Percentiles rank a stretch among this genome's conserved stretches.
Evolutionary conservation across 2,329 filamentous ascomycete genomes (phyloP).

Genomic region (Cryoendolithus antarcticus): DNA sequence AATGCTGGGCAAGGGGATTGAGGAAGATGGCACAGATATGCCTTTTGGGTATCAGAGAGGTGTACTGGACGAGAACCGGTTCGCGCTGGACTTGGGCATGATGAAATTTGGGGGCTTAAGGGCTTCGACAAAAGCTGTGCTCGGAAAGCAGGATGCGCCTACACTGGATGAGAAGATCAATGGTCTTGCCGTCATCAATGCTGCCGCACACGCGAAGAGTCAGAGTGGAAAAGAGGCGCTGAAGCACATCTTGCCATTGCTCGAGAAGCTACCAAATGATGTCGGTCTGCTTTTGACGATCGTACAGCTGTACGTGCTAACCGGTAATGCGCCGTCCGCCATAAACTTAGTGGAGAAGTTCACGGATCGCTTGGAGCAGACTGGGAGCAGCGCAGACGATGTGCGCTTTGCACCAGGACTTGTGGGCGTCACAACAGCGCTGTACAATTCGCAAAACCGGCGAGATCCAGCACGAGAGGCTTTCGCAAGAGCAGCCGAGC

Average conservation of each 20-base stretch:
- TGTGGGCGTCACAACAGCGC: slow-evolving; percentile 63
- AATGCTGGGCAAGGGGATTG: slow-evolving; percentile 43
- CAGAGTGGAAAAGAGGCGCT: slow-evolving; percentile 54
- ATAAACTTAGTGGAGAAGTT: slow-evolving; percentile 65
- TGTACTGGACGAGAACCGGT: slow-evolving; percentile 49
- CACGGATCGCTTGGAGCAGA: slow-evolving; percentile 57
- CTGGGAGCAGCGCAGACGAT: slow-evolving; percentile 43
- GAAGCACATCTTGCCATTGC: slow-evolving; percentile 54
- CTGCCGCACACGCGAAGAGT: slow-evolving; percentile 59
- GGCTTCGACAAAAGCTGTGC: slow-evolving; percentile 39
- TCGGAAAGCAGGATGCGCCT: slow-evolving; percentile 36
- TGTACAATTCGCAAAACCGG: slow-evolving; percentile 67
- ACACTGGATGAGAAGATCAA: slow-evolving; percentile 30
- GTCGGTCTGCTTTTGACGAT: slow-evolving; percentile 69
- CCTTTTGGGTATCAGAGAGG: slow-evolving; percentile 59
- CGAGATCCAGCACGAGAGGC: slow-evolving; percentile 59
- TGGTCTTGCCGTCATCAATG: slow-evolving; percentile 52
- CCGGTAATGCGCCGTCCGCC: slow-evolving; percentile 60
- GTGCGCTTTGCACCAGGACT: slow-evolving; percentile 75
- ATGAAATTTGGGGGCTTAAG: slow-evolving; percentile 56
- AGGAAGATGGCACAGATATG: slow-evolving; percentile 45
- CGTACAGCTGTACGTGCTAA: slow-evolving; percentile 66
- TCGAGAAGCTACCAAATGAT: slow-evolving; percentile 65
- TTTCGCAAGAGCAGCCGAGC: slow-evolving; percentile 63
- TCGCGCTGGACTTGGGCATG: slow-evolving; percentile 52